Conservation (phyloP, 257 asterid species). For the Dorcoceras hygrometricum region DNA sequence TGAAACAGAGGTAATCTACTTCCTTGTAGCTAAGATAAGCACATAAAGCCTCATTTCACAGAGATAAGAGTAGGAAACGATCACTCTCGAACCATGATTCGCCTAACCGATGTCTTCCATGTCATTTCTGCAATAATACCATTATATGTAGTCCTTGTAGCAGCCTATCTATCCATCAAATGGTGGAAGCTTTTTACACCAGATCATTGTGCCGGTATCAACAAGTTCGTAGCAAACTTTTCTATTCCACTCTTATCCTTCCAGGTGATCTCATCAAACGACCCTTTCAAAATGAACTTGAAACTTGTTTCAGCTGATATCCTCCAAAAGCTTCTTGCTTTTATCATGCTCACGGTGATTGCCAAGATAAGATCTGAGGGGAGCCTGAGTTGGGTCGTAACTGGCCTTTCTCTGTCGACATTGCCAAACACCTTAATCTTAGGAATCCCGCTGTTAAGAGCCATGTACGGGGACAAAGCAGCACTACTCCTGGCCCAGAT, state of each 20-base stretch:
- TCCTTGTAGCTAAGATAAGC: conserved; percentile 34
- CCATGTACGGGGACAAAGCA: conserved; percentile 79
- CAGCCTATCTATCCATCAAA: conserved; percentile 67
- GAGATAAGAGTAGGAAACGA: conserved; percentile 28
- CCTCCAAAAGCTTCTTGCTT: conserved; percentile 61
- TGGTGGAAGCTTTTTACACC: conserved; percentile 73
- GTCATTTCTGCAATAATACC: conserved; percentile 69
- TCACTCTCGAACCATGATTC: conserved; percentile 46
- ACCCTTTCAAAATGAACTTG: conserved; percentile 71
- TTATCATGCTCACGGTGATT: conserved; percentile 36
- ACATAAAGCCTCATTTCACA: conserved; percentile 38
- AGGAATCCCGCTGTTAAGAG: conserved; percentile 78
- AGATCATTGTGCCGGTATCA: conserved; percentile 81
- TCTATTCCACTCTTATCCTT: conserved; percentile 81
- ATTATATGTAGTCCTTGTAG: conserved; percentile 60
- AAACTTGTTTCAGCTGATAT: conserved; percentile 65
- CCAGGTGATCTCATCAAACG: conserved; percentile 66
- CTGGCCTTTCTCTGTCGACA: conserved; percentile 80
- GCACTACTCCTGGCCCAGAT: conserved; percentile 58
- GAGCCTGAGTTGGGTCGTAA: conserved; percentile 63
- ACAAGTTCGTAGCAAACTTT: conserved; percentile 82
- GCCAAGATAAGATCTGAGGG: conserved; percentile 52
- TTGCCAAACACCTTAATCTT: conserved; percentile 76
- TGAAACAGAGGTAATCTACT: conserved; percentile 39
- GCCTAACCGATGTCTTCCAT: conserved; percentile 50